Conservation (phyloP, 345 rosid genomes). For the Euphorbia peplus region DNA sequence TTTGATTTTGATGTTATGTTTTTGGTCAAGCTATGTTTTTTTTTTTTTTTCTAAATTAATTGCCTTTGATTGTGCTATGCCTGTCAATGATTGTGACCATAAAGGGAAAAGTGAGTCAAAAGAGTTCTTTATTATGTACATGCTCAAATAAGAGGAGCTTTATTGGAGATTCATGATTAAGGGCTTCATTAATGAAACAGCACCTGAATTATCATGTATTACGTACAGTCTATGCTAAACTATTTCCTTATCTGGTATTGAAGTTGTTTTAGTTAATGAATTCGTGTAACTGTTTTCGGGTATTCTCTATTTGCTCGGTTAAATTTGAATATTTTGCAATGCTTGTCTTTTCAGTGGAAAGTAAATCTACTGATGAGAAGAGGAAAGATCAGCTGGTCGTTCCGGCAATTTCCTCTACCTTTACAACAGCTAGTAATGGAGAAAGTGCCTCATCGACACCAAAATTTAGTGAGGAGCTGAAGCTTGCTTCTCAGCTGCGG, state of each 20-base stretch:
- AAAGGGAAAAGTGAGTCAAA: not conserved
- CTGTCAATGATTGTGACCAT: conserved; percentile 1
- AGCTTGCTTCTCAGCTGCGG: conserved; percentile 27
- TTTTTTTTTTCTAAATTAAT: not conserved
- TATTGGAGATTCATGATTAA: conserved; percentile 1
- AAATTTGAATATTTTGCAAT: not conserved
- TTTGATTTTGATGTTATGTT: not conserved
- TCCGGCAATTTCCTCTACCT: conserved; percentile 20
- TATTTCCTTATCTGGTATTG: not conserved
- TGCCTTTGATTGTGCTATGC: not conserved
- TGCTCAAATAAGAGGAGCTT: conserved; percentile 2
- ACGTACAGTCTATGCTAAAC: not conserved
- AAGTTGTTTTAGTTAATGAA: not conserved
- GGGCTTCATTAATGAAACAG: not conserved
- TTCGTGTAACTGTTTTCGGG: not conserved
- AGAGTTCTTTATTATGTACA: not conserved
- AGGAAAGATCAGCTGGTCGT: conserved; percentile 17
- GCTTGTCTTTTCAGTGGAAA: conserved; percentile 14
- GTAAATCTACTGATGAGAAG: conserved; percentile 24
- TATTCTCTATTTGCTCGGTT: not conserved
- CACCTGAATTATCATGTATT: not conserved
- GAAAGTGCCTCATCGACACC: conserved; percentile 28
- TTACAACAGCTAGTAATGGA: conserved; percentile 22
- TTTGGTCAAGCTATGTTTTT: not conserved
- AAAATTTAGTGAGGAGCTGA: conserved; percentile 30